Conservation (phyloP, 495 filamentous ascomycete species). For the Terfezia claveryi region DNA sequence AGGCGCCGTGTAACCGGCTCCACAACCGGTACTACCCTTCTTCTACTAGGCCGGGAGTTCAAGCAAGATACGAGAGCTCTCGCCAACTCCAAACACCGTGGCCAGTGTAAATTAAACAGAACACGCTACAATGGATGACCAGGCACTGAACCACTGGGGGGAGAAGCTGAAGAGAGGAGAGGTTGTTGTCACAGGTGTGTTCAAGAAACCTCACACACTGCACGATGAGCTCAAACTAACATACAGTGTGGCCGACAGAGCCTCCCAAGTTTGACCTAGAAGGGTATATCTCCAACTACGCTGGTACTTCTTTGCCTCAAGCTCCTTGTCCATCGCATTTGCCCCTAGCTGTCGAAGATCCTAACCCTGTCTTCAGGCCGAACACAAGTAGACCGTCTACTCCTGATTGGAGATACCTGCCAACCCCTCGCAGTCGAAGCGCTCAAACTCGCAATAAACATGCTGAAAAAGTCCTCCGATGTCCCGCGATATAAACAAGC, state of each 20-base stretch:
- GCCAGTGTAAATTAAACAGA: background rate
- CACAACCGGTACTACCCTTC: too few relatives aligned
- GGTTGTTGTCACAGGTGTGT: background rate
- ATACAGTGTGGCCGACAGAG: conserved; percentile 25
- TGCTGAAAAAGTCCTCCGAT: conserved; percentile 62
- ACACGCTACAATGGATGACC: background rate
- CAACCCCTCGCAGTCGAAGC: conserved; percentile 58
- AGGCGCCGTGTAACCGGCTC: too few relatives aligned
- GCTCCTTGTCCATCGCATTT: background rate
- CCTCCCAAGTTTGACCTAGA: conserved; percentile 83
- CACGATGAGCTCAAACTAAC: background rate
- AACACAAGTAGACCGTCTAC: conserved; percentile 40
- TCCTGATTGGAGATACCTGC: conserved; percentile 58
- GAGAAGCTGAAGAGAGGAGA: background rate
- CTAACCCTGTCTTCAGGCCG: conserved; percentile 1
- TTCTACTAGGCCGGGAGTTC: too few relatives aligned
- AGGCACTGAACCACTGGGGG: background rate
- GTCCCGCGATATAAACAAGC: conserved; percentile 46
- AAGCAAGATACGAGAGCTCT: too few relatives aligned
- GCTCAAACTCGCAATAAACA: conserved; percentile 48
- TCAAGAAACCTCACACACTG: too few relatives aligned
- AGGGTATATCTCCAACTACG: conserved; percentile 76
- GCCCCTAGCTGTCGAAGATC: background rate
- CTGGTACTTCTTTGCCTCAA: conserved; percentile 30
- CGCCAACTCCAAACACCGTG: background rate